A percentile compares a stretch with the other conserved stretches of the same genome.
Evolutionary conservation across 768 basidiomycete species (phyloP).

Genomic region (Lactarius quietus): DNA sequence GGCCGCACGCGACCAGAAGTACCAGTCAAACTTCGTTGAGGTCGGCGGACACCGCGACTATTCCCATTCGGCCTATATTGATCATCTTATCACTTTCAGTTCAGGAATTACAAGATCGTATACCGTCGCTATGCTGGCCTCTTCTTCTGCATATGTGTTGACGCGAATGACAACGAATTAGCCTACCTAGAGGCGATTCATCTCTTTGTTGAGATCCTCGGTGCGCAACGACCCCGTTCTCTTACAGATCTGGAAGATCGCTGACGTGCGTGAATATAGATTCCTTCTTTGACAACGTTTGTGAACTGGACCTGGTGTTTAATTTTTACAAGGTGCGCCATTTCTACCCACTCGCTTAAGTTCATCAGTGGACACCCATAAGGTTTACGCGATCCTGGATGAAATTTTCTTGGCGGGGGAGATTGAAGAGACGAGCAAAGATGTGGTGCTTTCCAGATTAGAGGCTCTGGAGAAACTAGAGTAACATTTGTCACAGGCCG

Average conservation of each 20-base stretch:
- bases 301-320: constrained; percentile 96
- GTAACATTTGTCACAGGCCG: constrained; percentile 36
- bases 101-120: constrained; percentile 96
- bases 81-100: constrained; percentile 46
- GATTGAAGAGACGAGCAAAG: constrained; percentile 97
- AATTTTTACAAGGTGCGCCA: constrained; percentile 89
- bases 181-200: constrained; percentile 98
- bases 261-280: constrained; percentile 45
- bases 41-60: constrained; percentile 42
- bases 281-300: constrained; percentile 98
- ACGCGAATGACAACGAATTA: constrained; percentile 97
- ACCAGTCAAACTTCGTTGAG: constrained; percentile 99
- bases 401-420: constrained; percentile 98
- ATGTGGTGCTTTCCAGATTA: constrained; percentile 85
- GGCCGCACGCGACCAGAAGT: constrained; percentile 96
- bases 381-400: constrained; percentile 98
- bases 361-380: not conserved
- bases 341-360: not conserved
- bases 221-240: constrained; percentile 42
- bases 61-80: not conserved
- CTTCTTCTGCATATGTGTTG: constrained; percentile 97
- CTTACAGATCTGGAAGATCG: constrained; percentile 5
- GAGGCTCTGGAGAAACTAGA: constrained; percentile 94
- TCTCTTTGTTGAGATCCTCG: constrained; percentile 95
- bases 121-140: constrained; percentile 96